Conservation (phyloP, 2,329 filamentous ascomycete genomes). For the Microdochium bolleyi region DNA sequence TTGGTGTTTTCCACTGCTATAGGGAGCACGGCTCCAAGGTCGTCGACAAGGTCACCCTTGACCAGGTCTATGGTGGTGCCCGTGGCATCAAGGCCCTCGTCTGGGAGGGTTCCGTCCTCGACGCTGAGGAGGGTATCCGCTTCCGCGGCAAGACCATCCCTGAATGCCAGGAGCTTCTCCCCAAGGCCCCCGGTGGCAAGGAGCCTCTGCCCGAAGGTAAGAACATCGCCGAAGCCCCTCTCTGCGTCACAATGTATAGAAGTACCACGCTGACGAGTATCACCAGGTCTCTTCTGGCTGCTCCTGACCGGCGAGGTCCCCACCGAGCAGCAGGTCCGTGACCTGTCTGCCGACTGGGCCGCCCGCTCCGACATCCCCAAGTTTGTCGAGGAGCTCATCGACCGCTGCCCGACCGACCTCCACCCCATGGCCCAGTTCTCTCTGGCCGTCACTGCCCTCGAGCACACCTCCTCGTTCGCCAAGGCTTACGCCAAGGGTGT, state of each 20-base stretch:
- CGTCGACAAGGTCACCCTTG: constrained; percentile 93
- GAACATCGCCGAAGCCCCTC: constrained; percentile 6
- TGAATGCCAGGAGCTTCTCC: constrained; percentile 95
- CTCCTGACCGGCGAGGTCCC: constrained; percentile 97
- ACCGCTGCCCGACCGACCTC: constrained; percentile 97
- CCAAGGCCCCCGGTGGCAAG: constrained; percentile 92
- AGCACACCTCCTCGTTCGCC: constrained; percentile 95
- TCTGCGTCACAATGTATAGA: not conserved
- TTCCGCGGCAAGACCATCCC: constrained; percentile 99
- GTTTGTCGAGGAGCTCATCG: constrained; percentile 98
- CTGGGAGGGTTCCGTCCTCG: constrained; percentile 97
- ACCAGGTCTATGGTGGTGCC: constrained; percentile 98
- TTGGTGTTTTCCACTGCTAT: constrained; percentile 2
- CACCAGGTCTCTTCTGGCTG: constrained; percentile 86
- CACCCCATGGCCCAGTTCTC: constrained; percentile 99
- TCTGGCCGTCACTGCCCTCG: constrained; percentile 91
- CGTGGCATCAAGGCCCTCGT: constrained; percentile 98
- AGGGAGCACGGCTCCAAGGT: constrained; percentile 95
- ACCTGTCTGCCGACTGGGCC: constrained; percentile 97
- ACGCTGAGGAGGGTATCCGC: constrained; percentile 97
- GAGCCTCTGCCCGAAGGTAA: constrained; percentile 93
- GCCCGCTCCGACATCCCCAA: constrained; percentile 94
- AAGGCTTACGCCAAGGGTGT: constrained; percentile 99
- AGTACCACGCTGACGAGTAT: constrained; percentile 17
- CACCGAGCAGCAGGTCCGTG: constrained; percentile 95